phyloP scores from a whole-genome alignment of 352 stramenopile genomes.

The Blastocystis sp. region DNA sequence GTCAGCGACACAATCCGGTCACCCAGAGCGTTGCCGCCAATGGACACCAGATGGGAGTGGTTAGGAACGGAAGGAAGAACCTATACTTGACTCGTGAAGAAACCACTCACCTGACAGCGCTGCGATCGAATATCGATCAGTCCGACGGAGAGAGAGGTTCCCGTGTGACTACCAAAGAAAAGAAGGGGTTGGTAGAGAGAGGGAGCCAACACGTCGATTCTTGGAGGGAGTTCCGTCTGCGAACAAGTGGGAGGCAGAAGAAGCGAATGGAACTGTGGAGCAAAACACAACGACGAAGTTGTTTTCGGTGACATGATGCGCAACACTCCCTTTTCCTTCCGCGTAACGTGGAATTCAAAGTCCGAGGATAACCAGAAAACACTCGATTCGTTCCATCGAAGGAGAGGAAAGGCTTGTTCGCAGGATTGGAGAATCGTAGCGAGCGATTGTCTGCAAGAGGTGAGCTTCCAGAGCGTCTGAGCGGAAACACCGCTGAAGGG shows the following conservation, averaged over 20 bases:
- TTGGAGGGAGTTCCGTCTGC: not conserved
- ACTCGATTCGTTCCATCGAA: too few species aligned
- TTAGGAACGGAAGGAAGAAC: not conserved
- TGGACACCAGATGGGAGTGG: not conserved
- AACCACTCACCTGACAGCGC: not conserved
- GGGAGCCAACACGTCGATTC: not conserved
- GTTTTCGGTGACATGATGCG: too few species aligned
- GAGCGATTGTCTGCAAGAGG: not conserved
- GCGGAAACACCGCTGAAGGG: not conserved
- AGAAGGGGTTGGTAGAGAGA: not conserved
- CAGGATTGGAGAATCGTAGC: not conserved
- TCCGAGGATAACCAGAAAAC: too few species aligned
- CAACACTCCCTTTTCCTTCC: too few species aligned
- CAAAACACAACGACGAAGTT: too few species aligned
- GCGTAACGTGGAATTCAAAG: too few species aligned
- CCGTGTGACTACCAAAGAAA: not conserved
- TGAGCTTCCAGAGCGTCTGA: not conserved
- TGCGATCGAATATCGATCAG: not conserved
- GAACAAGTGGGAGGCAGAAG: not conserved
- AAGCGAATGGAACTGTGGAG: not conserved
- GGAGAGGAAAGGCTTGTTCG: too few species aligned
- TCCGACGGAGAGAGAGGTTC: not conserved
- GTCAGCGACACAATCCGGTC: not conserved
- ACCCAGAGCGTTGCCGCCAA: not conserved
- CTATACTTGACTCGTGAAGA: too few species aligned